Conservation (phyloP, 495 filamentous ascomycete species). For the Aspergillus indologenus region DNA sequence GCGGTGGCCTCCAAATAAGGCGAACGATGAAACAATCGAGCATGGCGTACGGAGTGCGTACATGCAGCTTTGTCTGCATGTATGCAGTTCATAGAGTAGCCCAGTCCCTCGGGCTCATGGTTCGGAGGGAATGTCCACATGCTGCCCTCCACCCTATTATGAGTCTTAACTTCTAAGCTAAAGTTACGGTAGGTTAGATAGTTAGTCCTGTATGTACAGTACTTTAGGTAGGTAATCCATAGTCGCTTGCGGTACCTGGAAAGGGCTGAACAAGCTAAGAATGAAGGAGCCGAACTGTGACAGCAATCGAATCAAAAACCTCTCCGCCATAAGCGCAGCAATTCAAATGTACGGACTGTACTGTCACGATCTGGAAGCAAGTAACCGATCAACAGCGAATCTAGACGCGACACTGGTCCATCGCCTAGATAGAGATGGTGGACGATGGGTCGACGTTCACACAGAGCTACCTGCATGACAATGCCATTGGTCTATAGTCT, state of each 20-base stretch:
- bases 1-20: neutral
- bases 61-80: neutral
- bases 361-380: neutral
- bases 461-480: constrained; percentile 2
- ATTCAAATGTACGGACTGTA: neutral
- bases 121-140: neutral
- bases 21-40: neutral
- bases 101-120: neutral
- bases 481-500: constrained; percentile 4
- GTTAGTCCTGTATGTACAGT: too few relatives aligned
- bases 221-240: too few relatives aligned
- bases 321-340: neutral
- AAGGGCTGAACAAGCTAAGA: neutral
- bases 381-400: neutral
- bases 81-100: neutral
- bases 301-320: neutral
- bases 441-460: constrained; percentile 1
- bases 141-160: neutral
- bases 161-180: too few relatives aligned
- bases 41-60: neutral
- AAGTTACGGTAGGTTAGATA: too few relatives aligned
- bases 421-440: neutral
- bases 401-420: constrained; percentile 1
- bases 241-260: neutral
- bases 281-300: neutral